A percentile compares a stretch with the other conserved stretches of the same genome.
Evolutionary conservation across 768 basidiomycete species (phyloP).

Genomic region (Hortiboletus flavorubellus): DNA sequence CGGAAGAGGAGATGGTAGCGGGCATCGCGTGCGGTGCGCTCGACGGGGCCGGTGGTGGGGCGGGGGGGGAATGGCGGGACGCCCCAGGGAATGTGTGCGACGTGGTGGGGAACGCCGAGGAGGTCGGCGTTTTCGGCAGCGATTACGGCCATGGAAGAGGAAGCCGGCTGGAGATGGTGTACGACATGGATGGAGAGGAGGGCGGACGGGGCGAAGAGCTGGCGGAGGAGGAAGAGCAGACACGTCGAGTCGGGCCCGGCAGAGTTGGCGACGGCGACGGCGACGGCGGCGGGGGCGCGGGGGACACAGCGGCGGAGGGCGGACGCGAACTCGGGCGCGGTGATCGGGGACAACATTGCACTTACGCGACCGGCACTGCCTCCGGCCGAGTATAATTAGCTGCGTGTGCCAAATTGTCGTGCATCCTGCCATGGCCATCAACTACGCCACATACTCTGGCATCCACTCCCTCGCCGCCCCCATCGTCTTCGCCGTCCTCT

Average conservation of each 20-base stretch:
- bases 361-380: no score
- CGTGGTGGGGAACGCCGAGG: constrained; percentile 46
- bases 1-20: constrained; percentile 53
- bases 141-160: constrained; percentile 51
- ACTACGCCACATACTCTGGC: constrained; percentile 17
- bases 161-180: constrained; percentile 64
- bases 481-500: constrained; percentile 26
- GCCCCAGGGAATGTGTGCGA: constrained; percentile 56
- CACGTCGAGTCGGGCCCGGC: constrained; percentile 84
- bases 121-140: constrained; percentile 42
- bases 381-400: no score
- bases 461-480: constrained; percentile 26
- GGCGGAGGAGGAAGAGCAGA: constrained; percentile 63
- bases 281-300: constrained; percentile 34
- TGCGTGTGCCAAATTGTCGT: no score
- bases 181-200: constrained; percentile 61
- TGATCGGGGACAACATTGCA: constrained; percentile 32
- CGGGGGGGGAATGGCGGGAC: constrained; percentile 44
- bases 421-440: constrained; percentile 1
- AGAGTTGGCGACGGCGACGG: constrained; percentile 73
- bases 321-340: constrained; percentile 45
- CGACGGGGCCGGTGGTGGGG: constrained; percentile 46
- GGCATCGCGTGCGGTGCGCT: constrained; percentile 54
- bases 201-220: constrained; percentile 34
- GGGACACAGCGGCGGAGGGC: constrained; percentile 34